Conservation (phyloP, 768 basidiomycete genomes). For the Postia placenta region DNA sequence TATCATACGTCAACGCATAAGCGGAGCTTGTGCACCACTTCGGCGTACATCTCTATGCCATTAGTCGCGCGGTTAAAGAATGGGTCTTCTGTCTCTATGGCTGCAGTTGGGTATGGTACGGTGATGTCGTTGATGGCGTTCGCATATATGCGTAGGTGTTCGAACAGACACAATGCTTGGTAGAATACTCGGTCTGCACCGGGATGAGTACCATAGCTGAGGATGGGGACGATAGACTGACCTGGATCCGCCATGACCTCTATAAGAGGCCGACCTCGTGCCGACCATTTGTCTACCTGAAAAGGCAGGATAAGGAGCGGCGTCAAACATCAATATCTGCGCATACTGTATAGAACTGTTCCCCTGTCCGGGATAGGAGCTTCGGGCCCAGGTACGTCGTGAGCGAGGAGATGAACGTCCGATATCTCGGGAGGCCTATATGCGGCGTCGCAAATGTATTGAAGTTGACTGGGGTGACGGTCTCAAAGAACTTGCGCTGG, state of each 20-base stretch:
- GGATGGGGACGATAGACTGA: constrained; percentile 37
- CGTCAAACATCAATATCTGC: constrained; percentile 29
- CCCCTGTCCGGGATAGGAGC: constrained; percentile 72
- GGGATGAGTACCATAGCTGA: not conserved
- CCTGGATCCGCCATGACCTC: constrained; percentile 75
- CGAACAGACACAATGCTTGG: constrained; percentile 61
- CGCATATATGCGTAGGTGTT: constrained; percentile 70
- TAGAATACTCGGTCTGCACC: constrained; percentile 65
- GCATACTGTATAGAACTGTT: constrained; percentile 36
- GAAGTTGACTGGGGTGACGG: constrained; percentile 71
- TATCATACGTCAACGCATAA: not conserved
- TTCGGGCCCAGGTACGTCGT: constrained; percentile 54
- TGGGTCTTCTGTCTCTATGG: constrained; percentile 62
- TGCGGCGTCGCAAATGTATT: constrained; percentile 82
- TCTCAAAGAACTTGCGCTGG: constrained; percentile 65
- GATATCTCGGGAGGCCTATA: constrained; percentile 64
- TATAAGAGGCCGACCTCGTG: constrained; percentile 58
- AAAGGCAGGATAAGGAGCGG: not conserved
- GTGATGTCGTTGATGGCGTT: constrained; percentile 75
- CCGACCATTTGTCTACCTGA: constrained; percentile 60
- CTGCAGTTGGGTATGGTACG: constrained; percentile 78
- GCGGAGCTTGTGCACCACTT: not conserved
- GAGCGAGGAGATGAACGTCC: constrained; percentile 51
- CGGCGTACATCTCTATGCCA: constrained; percentile 53
- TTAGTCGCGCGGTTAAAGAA: constrained; percentile 50